Base-by-base conservation (phyloP, 768 basidiomycete genomes). In the Boletus vermiculosoides region DNA sequence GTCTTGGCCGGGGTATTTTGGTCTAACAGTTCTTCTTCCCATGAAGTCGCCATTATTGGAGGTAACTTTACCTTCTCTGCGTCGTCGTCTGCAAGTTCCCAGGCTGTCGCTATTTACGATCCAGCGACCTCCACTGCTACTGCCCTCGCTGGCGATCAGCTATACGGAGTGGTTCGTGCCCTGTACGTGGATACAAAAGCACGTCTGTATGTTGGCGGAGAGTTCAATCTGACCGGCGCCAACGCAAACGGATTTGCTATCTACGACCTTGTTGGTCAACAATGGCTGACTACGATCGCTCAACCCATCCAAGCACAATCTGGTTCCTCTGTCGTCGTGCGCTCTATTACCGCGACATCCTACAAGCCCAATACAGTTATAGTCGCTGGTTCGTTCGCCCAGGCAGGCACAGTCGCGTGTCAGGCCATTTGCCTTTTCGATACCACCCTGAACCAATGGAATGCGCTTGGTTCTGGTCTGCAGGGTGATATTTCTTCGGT, bases 1-100 rank as follows among this genome's bases (percentile, higher is more conserved):
- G 84, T 98, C 57, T 78, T 97, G 53, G 82, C 92, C 0, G 96
- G 92, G 33, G 82, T 83, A 2, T 98, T 94, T 77, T 98, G 92
- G 92, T 88, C 83, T 8, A 97, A 98, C 67, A 78, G 77, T 37
- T 81, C 87, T 2, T 84, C 84, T 3, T 75, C 75, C 11, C 78
- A 81, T 5, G 83, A 90, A 54, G 72, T 92, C 20, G 83, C 84
- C 42, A 83, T 98, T 59, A 77, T 98, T 47, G 96, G 94, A 33
- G 96, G 96, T 36, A 94, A 94, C 70, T 99, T 98, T 70, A 82
- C 88, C 1, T 86, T 86, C 66, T 57, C 77, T 7, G 59, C 74
- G 39, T 67, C 71, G 8, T 73, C 77, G 5, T 74, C 78, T 2
- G 59, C 71, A 18, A 66, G 67, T 3, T 78, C 83, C 2, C 76